Evolutionary conservation across 768 basidiomycete species (phyloP), one percentile per base, ranked within the genome.

Genomic region (Cytidiella melzeri): DNA sequence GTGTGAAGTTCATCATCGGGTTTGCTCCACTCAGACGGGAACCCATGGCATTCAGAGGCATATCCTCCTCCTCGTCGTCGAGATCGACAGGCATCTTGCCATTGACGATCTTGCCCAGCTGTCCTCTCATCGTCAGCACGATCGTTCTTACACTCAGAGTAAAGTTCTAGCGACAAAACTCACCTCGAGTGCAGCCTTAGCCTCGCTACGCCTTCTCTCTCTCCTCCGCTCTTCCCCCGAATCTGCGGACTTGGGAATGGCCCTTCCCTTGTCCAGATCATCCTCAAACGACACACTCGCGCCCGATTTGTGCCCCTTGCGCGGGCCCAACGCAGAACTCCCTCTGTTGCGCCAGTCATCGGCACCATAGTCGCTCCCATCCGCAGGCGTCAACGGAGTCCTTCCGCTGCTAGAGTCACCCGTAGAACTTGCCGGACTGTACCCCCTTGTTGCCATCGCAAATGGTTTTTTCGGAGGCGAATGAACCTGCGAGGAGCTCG

Each of bases 101-200:
- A 61, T 92, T 90, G 58, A 92, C 80, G 41, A 89, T 84, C 54
- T 90, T 88, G n/a, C 91, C 89, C 34, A 92, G 80, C 91, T 92
- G 58, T n/a, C n/a, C n/a, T n/a, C n/a, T n/a, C n/a, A n/a, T n/a
- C n/a, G n/a, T n/a, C n/a, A n/a, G n/a, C n/a, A n/a, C n/a, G n/a
- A n/a, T n/a, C n/a, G n/a, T n/a, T n/a, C n/a, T n/a, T n/a, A n/a
- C n/a, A n/a, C n/a, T n/a, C n/a, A n/a, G n/a, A n/a, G n/a, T n/a
- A n/a, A n/a, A n/a, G n/a, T n/a, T n/a, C 19, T 20, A 43, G 28
- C 2, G 28, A 40, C 20, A 55, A 43, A 27, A 67, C 77, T n/a
- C 46, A 92, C 90, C 81, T 92, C 87, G 61, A 91, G 86, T 26
- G 90, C 86, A 61, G 87, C 86, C 64, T 78, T 84, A n/a, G 91